Conservation (phyloP, 2,329 filamentous ascomycete genomes). For the Pestalotiopsis fici region DNA sequence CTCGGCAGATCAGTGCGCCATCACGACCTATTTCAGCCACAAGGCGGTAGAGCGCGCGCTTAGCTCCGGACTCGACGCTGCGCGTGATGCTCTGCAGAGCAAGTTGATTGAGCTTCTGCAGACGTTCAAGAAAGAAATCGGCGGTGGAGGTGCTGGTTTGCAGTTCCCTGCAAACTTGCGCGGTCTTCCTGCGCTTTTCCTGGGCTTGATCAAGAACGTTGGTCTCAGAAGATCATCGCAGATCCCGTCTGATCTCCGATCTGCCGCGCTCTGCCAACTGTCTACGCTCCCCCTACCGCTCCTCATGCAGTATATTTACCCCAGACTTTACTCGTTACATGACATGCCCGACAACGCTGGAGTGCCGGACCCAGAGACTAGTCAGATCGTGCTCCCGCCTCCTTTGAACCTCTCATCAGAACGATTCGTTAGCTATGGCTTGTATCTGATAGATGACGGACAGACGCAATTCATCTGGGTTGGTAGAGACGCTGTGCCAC, state of each 20-base stretch:
- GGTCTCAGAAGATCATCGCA: slow-evolving; percentile 90
- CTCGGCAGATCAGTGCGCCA: slow-evolving; percentile 90
- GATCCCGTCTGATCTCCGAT: slow-evolving; percentile 91
- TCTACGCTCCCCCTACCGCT: slow-evolving; percentile 90
- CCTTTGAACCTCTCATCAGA: slow-evolving; percentile 86
- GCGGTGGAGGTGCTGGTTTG: slow-evolving; percentile 81
- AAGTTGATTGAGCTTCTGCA: slow-evolving; percentile 92
- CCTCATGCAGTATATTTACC: slow-evolving; percentile 90
- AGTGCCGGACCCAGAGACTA: slow-evolving; percentile 79
- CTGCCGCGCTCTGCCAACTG: slow-evolving; percentile 88
- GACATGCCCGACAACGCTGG: slow-evolving; percentile 97
- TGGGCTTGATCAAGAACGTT: slow-evolving; percentile 94
- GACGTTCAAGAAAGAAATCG: slow-evolving; percentile 96
- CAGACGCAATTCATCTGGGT: slow-evolving; percentile 98
- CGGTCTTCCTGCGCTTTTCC: slow-evolving; percentile 84
- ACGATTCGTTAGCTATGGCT: slow-evolving; percentile 81
- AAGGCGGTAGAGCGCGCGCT: slow-evolving; percentile 93
- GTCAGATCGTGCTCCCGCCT: slow-evolving; percentile 85
- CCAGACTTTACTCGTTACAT: slow-evolving; percentile 81
- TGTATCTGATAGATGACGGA: slow-evolving; percentile 96
- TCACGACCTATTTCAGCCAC: slow-evolving; percentile 93
- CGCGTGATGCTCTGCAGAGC: slow-evolving; percentile 84
- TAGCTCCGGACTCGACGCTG: slow-evolving; percentile 83
- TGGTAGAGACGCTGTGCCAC: slow-evolving; percentile 87
- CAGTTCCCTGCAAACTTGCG: slow-evolving; percentile 94